A percentile compares a stretch with the other conserved stretches of the same genome.
Conservation (phyloP, 495 filamentous ascomycete species). For the Aspergillus carlsbadensis region DNA sequence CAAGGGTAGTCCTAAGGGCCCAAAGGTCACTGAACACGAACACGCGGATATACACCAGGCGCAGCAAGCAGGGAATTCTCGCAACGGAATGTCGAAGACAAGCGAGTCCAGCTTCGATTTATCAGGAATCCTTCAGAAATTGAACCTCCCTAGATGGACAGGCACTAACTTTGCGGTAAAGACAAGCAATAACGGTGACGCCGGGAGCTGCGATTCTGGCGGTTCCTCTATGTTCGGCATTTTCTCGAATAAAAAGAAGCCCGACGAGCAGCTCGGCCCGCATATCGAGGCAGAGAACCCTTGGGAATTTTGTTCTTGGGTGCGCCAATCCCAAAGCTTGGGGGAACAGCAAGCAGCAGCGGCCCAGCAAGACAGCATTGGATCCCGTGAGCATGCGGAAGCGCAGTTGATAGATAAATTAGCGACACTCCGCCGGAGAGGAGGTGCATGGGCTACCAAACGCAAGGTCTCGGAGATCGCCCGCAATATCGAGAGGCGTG, state of each 20-base stretch:
- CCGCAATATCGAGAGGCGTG: constrained; percentile 18
- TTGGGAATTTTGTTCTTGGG: constrained; percentile 22
- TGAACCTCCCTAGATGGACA: constrained; percentile 14
- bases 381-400: constrained; percentile 7
- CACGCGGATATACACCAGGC: not conserved
- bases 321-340: constrained; percentile 6
- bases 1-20: not conserved
- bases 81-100: not conserved
- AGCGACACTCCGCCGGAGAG: constrained; percentile 15
- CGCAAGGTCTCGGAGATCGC: constrained; percentile 18
- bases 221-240: constrained; percentile 30
- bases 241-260: constrained; percentile 21
- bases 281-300: constrained; percentile 9
- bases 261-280: not conserved
- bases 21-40: not conserved
- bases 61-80: not conserved
- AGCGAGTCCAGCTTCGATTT: constrained; percentile 14
- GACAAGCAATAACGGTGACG: constrained; percentile 12
- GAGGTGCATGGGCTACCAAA: constrained; percentile 17
- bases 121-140: constrained; percentile 13
- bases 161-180: constrained; percentile 6
- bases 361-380: not conserved
- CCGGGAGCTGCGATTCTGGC: constrained; percentile 13
- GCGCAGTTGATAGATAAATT: constrained; percentile 11
- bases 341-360: constrained; percentile 6